These are phyloP conservation scores for Kodamaea restingae DNA, from an alignment of 805 yeast genomes.

Conservation along the genomic window DNA sequence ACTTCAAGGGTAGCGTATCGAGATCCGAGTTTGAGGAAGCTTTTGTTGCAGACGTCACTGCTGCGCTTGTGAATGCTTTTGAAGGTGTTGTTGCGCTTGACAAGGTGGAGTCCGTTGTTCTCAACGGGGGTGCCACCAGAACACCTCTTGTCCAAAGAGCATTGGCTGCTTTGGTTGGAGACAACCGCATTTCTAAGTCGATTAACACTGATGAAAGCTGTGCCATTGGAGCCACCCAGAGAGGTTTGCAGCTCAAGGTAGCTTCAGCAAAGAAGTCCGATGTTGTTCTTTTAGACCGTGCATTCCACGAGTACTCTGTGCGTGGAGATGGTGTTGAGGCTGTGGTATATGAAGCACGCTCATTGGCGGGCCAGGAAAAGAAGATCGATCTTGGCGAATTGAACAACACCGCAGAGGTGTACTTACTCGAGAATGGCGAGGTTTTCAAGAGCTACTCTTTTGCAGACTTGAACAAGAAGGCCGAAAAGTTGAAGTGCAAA, in stretches of 20 bases:
- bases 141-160: conserved; percentile 80
- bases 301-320: conserved; percentile 47
- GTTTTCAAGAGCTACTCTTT: conserved; percentile 26
- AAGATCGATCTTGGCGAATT: conserved; percentile 36
- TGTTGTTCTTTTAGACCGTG: conserved; percentile 54
- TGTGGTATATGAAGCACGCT: conserved; percentile 46
- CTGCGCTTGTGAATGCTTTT: conserved; percentile 56
- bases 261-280: conserved; percentile 59
- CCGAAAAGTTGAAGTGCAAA: conserved; percentile 40
- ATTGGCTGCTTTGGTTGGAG: conserved; percentile 51
- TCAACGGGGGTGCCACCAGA: conserved; percentile 89
- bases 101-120: conserved; percentile 57
- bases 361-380: conserved; percentile 30
- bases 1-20: conserved; percentile 61
- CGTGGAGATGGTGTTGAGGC: conserved; percentile 23
- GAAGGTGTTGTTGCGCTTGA: conserved; percentile 23
- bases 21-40: conserved; percentile 80
- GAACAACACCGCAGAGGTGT: conserved; percentile 27
- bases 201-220: conserved; percentile 96
- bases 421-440: conserved; percentile 37
- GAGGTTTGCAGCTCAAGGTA: conserved; percentile 70
- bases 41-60: conserved; percentile 43
- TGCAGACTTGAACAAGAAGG: conserved; percentile 22
- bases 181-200: conserved; percentile 63
- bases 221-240: conserved; percentile 82